Base-by-base conservation (phyloP, 2,329 filamentous ascomycete species). In the Colletotrichum sp. region DNA sequence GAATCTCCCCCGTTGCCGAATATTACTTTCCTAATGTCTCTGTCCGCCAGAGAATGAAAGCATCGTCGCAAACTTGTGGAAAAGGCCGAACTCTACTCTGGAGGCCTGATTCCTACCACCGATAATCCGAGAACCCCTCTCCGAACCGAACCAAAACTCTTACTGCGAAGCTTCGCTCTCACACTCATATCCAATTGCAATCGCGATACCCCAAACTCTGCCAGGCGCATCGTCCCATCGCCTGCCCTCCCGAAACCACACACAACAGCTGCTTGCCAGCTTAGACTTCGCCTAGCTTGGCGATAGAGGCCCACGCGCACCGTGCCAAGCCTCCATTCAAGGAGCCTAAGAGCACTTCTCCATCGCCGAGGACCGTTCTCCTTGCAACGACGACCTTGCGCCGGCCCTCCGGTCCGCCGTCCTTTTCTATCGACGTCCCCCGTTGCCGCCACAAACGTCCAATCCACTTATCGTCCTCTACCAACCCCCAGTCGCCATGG, bases 1-100 rank as follows among this genome's bases (percentile, higher is more conserved):
- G 32, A 30, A 6, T 15, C 36, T 30, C 6, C n/a, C n/a, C 58
- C 58, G 28, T 32, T 15, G 34, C 30, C 34, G 12, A 58, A 58
- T 7, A 9, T 10, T 22, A n/a, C 56, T 32, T 48, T 34, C 36
- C 28, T 48, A 65, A 76, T 76, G 74, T 67, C 70, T 76, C 28
- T 25, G 52, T n/a, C 43, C 15, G 74, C 71, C 55, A 74, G 66
- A 76, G 60, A 66, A 76, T 76, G 74, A 76, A 61, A 75, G 61
- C 74, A 62, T 69, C 66, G 66, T 75, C 66, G 66, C 74, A 75
- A 25, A 43, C 71, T 55, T 60, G 60, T 66, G 70, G 74, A 75
- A 76, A 76, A 75, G 71, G 71, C 66, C 71, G 60, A 66, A 70
- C 66, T 71, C 39, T 71, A 62, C 71, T 75, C n/a, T 75, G 71